Evolutionary conservation across 768 basidiomycete species (phyloP).

Genomic region (Trametes cinnabarina): DNA sequence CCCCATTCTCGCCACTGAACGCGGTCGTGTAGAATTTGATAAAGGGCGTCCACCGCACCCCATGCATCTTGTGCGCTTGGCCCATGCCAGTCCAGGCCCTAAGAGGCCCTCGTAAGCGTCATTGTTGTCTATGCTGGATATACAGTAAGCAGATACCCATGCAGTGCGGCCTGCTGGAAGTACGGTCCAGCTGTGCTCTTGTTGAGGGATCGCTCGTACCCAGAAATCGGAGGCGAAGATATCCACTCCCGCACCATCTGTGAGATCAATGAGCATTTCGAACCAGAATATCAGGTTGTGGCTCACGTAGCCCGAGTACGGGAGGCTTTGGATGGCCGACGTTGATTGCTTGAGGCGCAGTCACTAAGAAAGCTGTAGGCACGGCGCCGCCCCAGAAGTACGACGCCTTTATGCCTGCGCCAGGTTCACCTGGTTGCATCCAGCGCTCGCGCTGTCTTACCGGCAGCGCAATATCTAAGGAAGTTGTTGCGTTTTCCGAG

Average conservation of each 20-base stretch:
- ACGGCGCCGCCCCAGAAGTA: conserved; percentile 56
- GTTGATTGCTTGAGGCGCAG: conserved; percentile 49
- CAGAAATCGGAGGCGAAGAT: conserved; percentile 55
- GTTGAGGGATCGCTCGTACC: conserved; percentile 58
- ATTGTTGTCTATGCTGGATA: neutral
- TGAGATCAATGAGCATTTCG: neutral
- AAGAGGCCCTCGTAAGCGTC: neutral
- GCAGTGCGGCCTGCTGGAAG: conserved; percentile 81
- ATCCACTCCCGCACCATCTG: conserved; percentile 89
- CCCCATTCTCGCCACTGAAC: conserved; percentile 42
- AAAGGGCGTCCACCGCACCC: conserved; percentile 56
- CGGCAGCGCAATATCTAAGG: conserved; percentile 40
- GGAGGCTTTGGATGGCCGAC: conserved; percentile 40
- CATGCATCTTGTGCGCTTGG: conserved; percentile 73
- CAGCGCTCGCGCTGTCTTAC: conserved; percentile 46
- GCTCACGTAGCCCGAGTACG: conserved; percentile 62
- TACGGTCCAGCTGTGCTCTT: conserved; percentile 68
- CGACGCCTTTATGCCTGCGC: conserved; percentile 46
- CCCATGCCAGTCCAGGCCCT: conserved; percentile 95
- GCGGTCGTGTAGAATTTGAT: conserved; percentile 39
- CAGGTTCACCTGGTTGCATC: conserved; percentile 33
- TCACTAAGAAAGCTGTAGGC: conserved; percentile 56
- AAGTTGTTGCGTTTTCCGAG: conserved; percentile 14
- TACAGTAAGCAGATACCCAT: conserved; percentile 54
- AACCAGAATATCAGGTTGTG: neutral